Base-by-base conservation (phyloP, 192 early-diverging fungal genomes). In the Rhizoclosmatium globosum region DNA sequence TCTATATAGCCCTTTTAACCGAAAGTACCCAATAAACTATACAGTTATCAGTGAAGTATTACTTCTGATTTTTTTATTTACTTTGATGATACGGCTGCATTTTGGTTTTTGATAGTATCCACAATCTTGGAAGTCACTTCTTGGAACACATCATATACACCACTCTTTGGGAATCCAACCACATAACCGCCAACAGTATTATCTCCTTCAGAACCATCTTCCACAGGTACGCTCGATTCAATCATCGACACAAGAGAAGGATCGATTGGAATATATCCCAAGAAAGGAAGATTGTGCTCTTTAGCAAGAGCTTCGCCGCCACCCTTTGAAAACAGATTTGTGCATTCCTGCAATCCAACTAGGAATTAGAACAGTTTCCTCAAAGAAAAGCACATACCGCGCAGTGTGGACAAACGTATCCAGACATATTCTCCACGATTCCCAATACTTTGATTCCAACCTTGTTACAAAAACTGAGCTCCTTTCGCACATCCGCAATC, bases 361-460 rank as follows among this genome's bases (percentile, higher is more conserved):
- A 44, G 1, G 1, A 69, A 4, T 68, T 56, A 7, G 17, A 53
- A 53, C 9, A 0, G 17, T 53, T 6, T 7, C 9, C 1, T 3
- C 23, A 41, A 9, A 46, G 47, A 82, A 38, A 53, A 71, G 42
- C 7, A 60, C n/a, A 42, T 46, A 13, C 87, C 15, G 90, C 75
- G 82, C 98, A 99, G 31, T 87, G 88, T 2, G 96, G 97, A 73
- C 98, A 99, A 4, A 98, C 93, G 84, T 97, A 99, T 2, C 97
- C 98, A 69, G 92, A 92, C 98, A 99, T 98, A 81, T 98, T 98
- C 81, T 99, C 98, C 3, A 99, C 92, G 4, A 99, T 86, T 0
- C 98, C 98, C 21, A 98, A 86, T 50, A 99, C 91, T 2, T 92
- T 92, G 64, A 99, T 84, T 48, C 91, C 92, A 67, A 96, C 95